Percentiles rank a stretch among this genome's conserved stretches.
Evolutionary conservation across 257 asterid genomes (phyloP).

Genomic region (Voacanga thouarsii): DNA sequence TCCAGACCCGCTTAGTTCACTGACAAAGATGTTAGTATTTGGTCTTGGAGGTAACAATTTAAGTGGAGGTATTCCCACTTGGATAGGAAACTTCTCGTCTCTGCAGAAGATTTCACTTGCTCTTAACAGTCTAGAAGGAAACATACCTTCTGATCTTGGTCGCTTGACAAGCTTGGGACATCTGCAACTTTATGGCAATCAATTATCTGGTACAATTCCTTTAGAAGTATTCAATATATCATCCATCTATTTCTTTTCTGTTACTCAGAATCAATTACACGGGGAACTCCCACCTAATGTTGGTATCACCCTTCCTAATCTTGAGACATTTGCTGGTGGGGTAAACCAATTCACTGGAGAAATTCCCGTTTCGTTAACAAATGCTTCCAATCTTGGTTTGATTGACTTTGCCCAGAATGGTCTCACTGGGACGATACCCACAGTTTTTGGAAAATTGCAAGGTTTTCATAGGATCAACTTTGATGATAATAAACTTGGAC

Average conservation of each 20-base stretch:
- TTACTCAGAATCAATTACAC: slow-evolving; percentile 7
- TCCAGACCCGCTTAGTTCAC: slow-evolving; percentile 19
- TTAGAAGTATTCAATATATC: slow-evolving; percentile 21
- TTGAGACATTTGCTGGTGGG: too few species aligned
- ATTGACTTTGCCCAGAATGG: slow-evolving; percentile 17
- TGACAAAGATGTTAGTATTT: too few species aligned
- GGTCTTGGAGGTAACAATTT: too few species aligned
- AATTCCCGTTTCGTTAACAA: slow-evolving; percentile 29
- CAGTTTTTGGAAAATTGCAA: slow-evolving; percentile 16
- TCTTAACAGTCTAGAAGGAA: too few species aligned
- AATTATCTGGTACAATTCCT: slow-evolving; percentile 6
- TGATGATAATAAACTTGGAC: slow-evolving; percentile 23
- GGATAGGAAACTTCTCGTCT: too few species aligned
- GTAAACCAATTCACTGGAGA: not conserved
- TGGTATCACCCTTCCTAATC: too few species aligned
- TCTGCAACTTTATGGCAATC: too few species aligned
- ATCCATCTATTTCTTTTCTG: slow-evolving; percentile 9
- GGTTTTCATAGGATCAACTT: slow-evolving; percentile 14
- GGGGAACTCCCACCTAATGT: too few species aligned
- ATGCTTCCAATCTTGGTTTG: slow-evolving; percentile 23
- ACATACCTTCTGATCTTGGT: too few species aligned
- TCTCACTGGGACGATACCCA: slow-evolving; percentile 4
- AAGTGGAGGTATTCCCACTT: too few species aligned
- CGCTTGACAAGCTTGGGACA: too few species aligned
- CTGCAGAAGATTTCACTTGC: too few species aligned